Percentiles rank a stretch among this genome's conserved stretches.
phyloP scores from a whole-genome alignment of 1,284 basidiomycete genomes.

The Moesziomyces antarcticus region DNA sequence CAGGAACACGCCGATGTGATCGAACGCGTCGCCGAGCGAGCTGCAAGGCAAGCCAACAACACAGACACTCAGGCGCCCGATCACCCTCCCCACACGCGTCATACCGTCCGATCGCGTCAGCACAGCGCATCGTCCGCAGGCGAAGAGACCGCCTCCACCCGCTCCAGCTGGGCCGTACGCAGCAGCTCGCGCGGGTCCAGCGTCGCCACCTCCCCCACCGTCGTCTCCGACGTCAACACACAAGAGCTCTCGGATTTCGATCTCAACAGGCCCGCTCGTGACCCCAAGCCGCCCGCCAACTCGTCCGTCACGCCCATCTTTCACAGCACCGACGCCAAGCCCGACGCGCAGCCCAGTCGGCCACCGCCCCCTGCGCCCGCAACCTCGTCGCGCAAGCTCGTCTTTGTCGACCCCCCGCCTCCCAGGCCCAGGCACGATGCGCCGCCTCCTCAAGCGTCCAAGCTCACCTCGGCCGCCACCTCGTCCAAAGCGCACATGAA shows the following conservation, averaged over 20 bases:
- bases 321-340: background rate
- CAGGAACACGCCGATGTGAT: conserved; percentile 45
- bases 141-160: conserved; percentile 42
- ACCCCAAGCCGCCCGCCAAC: background rate
- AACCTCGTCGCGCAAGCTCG: conserved; percentile 20
- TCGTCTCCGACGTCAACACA: conserved; percentile 9
- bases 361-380: background rate
- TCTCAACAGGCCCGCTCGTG: conserved; percentile 5
- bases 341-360: conserved; percentile 2
- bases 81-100: conserved; percentile 14
- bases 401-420: conserved; percentile 30
- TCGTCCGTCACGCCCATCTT: conserved; percentile 15
- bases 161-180: conserved; percentile 40
- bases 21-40: conserved; percentile 45
- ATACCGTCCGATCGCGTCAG: conserved; percentile 9
- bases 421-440: conserved; percentile 5
- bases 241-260: conserved; percentile 2
- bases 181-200: conserved; percentile 34
- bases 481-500: background rate
- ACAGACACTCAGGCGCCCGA: conserved; percentile 20
- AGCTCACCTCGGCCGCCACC: background rate
- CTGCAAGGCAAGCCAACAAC: conserved; percentile 23
- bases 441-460: too few relatives aligned
- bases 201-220: conserved; percentile 27
- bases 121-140: conserved; percentile 46